Percentiles rank a stretch among this genome's conserved stretches.
Evolutionary conservation across 2,329 filamentous ascomycete genomes (phyloP).

Genomic region (Tolypocladium ovalisporum): DNA sequence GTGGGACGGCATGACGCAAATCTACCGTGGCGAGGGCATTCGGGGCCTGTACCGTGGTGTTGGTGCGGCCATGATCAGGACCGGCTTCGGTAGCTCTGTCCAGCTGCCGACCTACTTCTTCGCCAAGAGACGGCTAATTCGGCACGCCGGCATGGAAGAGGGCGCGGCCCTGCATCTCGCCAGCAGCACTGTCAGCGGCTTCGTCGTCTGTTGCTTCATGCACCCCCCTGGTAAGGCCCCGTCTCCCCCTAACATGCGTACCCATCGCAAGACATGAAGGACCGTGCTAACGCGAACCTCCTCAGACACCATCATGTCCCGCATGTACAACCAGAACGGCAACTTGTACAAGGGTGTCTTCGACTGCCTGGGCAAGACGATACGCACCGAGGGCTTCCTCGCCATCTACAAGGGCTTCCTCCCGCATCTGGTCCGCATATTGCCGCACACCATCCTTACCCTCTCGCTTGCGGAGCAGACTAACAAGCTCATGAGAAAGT

Average conservation of each 20-base stretch:
- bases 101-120: slow-evolving; percentile 98
- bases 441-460: slow-evolving; percentile 92
- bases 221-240: slow-evolving; percentile 74
- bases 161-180: slow-evolving; percentile 80
- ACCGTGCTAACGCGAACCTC: not conserved
- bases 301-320: slow-evolving; percentile 90
- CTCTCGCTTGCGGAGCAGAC: slow-evolving; percentile 93
- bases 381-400: slow-evolving; percentile 80
- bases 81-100: slow-evolving; percentile 89
- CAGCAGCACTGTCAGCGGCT: slow-evolving; percentile 81
- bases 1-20: slow-evolving; percentile 68
- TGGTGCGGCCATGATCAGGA: slow-evolving; percentile 87
- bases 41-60: slow-evolving; percentile 82
- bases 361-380: slow-evolving; percentile 83
- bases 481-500: slow-evolving; percentile 75
- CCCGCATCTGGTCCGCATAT: slow-evolving; percentile 83
- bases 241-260: no score
- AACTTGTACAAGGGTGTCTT: slow-evolving; percentile 92
- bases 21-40: slow-evolving; percentile 67
- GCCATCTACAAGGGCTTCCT: slow-evolving; percentile 98
- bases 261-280: not conserved
- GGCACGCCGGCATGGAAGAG: slow-evolving; percentile 80
- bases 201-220: slow-evolving; percentile 97
- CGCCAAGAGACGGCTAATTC: slow-evolving; percentile 75
- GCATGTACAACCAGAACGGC: slow-evolving; percentile 97